Evolutionary conservation across 2,329 filamentous ascomycete genomes (phyloP).

Genomic region (Fusarium sulawesiense): DNA sequence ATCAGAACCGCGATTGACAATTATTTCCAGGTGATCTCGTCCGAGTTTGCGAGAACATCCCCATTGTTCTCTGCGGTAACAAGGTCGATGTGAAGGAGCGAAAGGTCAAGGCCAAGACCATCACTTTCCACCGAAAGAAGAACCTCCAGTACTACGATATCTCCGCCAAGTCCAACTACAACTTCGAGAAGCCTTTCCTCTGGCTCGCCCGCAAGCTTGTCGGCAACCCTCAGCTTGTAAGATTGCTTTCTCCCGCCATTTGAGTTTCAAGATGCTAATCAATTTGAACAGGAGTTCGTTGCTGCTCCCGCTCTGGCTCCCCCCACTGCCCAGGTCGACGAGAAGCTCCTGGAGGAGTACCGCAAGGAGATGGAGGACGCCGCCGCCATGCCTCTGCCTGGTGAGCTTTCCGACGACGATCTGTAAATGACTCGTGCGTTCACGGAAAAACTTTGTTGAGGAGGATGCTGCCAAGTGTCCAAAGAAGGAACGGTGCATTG

Average conservation of each 20-base stretch:
- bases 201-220: constrained; percentile 99
- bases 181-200: constrained; percentile 99
- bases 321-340: constrained; percentile 90
- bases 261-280: constrained; percentile 42
- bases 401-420: constrained; percentile 86
- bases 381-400: constrained; percentile 85
- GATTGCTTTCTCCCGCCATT: neutral
- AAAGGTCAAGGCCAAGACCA: constrained; percentile 99
- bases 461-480: constrained; percentile 44
- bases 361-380: constrained; percentile 89
- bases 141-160: constrained; percentile 99
- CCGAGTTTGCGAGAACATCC: constrained; percentile 99
- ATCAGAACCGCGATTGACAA: constrained; percentile 30
- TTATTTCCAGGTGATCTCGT: constrained; percentile 83
- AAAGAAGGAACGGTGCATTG: constrained; percentile 38
- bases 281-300: constrained; percentile 82
- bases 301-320: constrained; percentile 94
- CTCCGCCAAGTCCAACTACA: constrained; percentile 99
- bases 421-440: constrained; percentile 59
- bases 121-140: constrained; percentile 99
- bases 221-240: constrained; percentile 74
- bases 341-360: constrained; percentile 83
- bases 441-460: constrained; percentile 47
- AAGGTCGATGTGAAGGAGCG: constrained; percentile 99
- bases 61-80: constrained; percentile 98